Evolutionary conservation across 495 filamentous ascomycete species (phyloP).

Genomic region (Penicillium pulvis): DNA sequence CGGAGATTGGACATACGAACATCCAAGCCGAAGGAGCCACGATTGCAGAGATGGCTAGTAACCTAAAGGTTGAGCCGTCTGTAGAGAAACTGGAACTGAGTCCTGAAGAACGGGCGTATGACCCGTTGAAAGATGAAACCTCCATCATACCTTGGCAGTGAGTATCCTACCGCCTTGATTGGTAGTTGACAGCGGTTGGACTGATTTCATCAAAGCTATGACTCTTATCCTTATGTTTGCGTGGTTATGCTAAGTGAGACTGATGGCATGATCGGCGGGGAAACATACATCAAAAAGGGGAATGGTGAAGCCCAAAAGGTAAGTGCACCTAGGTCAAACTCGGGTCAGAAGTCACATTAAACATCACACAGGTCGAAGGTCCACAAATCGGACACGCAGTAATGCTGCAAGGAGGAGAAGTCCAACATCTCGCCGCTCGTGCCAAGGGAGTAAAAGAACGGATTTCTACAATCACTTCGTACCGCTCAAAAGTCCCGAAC

Average conservation of each 20-base stretch:
- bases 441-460: constrained; percentile 32
- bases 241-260: constrained; percentile 40
- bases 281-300: constrained; percentile 36
- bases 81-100: constrained; percentile 14
- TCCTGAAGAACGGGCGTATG: constrained; percentile 14
- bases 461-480: constrained; percentile 38
- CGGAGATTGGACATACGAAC: constrained; percentile 39
- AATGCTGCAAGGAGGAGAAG: constrained; percentile 36
- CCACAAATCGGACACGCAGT: constrained; percentile 27
- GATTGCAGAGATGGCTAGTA: constrained; percentile 23
- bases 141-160: constrained; percentile 38
- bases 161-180: constrained; percentile 8
- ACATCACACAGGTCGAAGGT: constrained; percentile 23
- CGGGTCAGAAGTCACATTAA: background rate
- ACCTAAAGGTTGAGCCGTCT: constrained; percentile 25
- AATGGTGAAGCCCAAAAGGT: constrained; percentile 31
- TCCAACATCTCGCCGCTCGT: constrained; percentile 35
- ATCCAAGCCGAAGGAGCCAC: constrained; percentile 29
- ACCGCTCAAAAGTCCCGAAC: constrained; percentile 25
- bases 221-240: constrained; percentile 40
- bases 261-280: constrained; percentile 35
- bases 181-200: background rate
- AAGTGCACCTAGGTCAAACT: background rate
- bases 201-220: constrained; percentile 14
- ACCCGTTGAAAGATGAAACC: constrained; percentile 22